A percentile compares a stretch with the other conserved stretches of the same genome.
Conservation (phyloP, 768 basidiomycete species). For the Phylloporus arenicola region DNA sequence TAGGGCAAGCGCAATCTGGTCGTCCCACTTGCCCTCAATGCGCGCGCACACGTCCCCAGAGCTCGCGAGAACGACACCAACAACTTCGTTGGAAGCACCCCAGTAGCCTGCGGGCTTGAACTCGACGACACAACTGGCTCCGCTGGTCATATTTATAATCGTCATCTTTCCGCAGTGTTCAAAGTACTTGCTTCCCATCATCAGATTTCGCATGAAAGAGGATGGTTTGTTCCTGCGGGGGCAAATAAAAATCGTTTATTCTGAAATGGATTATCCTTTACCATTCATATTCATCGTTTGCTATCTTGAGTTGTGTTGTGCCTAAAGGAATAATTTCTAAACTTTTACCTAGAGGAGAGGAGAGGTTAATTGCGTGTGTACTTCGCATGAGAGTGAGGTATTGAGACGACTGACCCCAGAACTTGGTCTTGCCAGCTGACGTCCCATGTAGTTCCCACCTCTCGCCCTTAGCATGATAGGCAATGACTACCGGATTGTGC, state of each 20-base stretch:
- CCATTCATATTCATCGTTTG: conserved; percentile 68
- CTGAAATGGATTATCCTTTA: conserved; percentile 26
- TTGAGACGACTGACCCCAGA: conserved; percentile 64
- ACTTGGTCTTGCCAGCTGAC: conserved; percentile 80
- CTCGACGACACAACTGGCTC: conserved; percentile 62
- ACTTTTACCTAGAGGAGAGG: conserved; percentile 61
- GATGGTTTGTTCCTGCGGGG: conserved; percentile 72
- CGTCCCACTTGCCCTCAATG: conserved; percentile 90
- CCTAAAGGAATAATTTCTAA: conserved; percentile 83
- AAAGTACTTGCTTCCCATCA: conserved; percentile 88
- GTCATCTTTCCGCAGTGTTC: conserved; percentile 80
- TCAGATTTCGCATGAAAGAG: conserved; percentile 82
- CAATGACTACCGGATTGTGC: conserved; percentile 79
- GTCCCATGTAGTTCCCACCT: conserved; percentile 74
- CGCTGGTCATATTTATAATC: conserved; percentile 56
- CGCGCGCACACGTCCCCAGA: conserved; percentile 51
- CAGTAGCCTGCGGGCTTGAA: conserved; percentile 86
- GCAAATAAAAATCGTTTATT: neutral
- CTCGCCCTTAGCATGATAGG: conserved; percentile 77
- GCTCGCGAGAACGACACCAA: conserved; percentile 51
- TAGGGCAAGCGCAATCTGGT: conserved; percentile 64
- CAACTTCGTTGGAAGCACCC: conserved; percentile 70
- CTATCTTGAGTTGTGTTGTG: conserved; percentile 60
- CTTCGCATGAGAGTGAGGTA: conserved; percentile 5
- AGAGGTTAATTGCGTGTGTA: conserved; percentile 16